Evolutionary conservation across 75 land plant species (phyloP).

Genomic region (Azolla pinnata): DNA sequence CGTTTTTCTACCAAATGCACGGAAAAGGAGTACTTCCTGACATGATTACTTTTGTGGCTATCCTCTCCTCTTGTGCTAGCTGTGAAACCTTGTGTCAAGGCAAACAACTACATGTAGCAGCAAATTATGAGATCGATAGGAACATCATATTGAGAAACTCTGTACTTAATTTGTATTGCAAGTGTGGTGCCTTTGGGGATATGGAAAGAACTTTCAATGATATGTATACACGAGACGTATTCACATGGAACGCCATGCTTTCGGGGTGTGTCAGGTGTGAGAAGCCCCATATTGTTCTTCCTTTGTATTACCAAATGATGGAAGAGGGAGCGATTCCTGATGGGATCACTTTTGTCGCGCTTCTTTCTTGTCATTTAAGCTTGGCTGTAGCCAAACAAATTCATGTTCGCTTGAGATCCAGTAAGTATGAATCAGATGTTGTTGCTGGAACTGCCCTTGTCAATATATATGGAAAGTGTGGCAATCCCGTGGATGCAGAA

Average conservation of each 20-base stretch:
- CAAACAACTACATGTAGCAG: conserved; percentile 23
- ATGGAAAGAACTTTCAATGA: conserved; percentile 21
- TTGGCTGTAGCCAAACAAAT: no score
- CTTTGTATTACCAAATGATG: conserved; percentile 19
- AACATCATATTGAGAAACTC: conserved; percentile 28
- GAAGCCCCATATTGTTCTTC: conserved; percentile 7
- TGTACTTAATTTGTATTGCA: conserved; percentile 37
- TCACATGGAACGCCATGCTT: conserved; percentile 15
- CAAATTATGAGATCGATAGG: no score
- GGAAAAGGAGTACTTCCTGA: background rate
- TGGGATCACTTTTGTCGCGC: conserved; percentile 17
- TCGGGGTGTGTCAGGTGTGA: conserved; percentile 23
- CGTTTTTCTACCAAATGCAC: background rate
- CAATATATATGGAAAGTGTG: conserved; percentile 28
- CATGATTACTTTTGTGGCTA: background rate
- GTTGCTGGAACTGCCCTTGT: conserved; percentile 14
- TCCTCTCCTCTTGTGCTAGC: background rate
- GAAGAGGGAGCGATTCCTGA: conserved; percentile 14
- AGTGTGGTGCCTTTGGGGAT: conserved; percentile 15
- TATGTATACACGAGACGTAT: background rate
- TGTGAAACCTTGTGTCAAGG: conserved; percentile 8
- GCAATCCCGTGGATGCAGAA: conserved; percentile 15
- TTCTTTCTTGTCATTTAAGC: conserved; percentile 10
- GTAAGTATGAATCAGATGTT: conserved; percentile 9
- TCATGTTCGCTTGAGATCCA: conserved; percentile 17